Conservation (phyloP, 768 basidiomycete genomes). For the Kondoa subrosea region DNA sequence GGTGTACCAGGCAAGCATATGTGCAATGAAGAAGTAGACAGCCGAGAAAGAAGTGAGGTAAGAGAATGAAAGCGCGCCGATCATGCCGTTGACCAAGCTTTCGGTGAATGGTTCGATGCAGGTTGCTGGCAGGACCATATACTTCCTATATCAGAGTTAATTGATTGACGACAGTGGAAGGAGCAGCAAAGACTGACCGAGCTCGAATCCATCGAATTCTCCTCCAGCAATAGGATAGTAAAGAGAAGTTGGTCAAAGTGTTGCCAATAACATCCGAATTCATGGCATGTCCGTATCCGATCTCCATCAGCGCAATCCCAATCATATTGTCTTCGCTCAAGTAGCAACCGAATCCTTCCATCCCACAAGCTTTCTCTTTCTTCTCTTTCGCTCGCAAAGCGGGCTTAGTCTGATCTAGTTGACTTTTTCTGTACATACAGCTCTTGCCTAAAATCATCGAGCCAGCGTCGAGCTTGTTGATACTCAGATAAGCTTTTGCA, state of each 20-base stretch:
- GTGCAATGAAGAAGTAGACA: slow-evolving; percentile 39
- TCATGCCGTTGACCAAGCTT: slow-evolving; percentile 50
- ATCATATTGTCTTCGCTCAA: slow-evolving; percentile 99
- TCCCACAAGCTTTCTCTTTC: slow-evolving; percentile 34
- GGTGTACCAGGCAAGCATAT: slow-evolving; percentile 46
- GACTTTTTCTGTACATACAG: slow-evolving; percentile 76
- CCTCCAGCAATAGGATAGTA: slow-evolving; percentile 68
- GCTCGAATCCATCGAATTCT: slow-evolving; percentile 94
- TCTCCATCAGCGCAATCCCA: slow-evolving; percentile 74
- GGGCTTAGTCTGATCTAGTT: slow-evolving; percentile 43
- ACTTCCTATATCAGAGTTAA: neutral
- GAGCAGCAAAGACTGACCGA: slow-evolving; percentile 74
- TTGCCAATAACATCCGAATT: slow-evolving; percentile 82
- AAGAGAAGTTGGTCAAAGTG: slow-evolving; percentile 68
- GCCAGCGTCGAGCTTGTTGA: slow-evolving; percentile 71
- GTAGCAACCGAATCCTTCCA: slow-evolving; percentile 67
- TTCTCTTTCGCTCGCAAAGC: slow-evolving; percentile 1
- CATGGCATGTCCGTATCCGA: slow-evolving; percentile 68
- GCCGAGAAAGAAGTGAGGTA: slow-evolving; percentile 40
- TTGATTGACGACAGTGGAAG: neutral
- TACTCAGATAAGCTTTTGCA: slow-evolving; percentile 97
- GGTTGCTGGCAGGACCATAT: slow-evolving; percentile 43
- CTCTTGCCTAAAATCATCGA: slow-evolving; percentile 97
- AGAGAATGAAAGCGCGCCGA: slow-evolving; percentile 44
- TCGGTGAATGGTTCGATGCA: slow-evolving; percentile 86